A percentile compares a stretch with the other conserved stretches of the same genome.
phyloP scores from a whole-genome alignment of 306 rosid genomes.

The Malus orientalis region DNA sequence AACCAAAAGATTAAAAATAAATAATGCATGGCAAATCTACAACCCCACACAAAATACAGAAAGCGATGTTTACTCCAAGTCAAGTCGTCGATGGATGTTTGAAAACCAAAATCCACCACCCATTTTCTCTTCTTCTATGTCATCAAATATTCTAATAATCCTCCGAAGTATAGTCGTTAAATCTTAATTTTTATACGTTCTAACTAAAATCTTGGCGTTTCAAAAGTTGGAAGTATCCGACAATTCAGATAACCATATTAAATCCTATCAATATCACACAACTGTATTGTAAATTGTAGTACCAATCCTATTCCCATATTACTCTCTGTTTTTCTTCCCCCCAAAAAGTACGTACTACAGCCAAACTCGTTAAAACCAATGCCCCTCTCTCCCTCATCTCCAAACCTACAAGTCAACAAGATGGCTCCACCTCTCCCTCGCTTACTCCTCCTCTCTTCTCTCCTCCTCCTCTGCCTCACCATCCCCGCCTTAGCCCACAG shows the following conservation, averaged over 20 bases:
- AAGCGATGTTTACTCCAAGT: not conserved
- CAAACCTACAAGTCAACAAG: not conserved
- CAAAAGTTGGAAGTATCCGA: too few relatives aligned
- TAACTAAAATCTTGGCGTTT: too few relatives aligned
- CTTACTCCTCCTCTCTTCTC: not conserved
- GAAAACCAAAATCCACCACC: not conserved
- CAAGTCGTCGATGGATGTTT: not conserved
- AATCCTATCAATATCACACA: too few relatives aligned
- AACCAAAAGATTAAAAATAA: not conserved
- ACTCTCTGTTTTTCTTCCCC: not conserved
- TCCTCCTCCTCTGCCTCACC: conserved; percentile 24
- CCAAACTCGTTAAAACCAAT: not conserved
- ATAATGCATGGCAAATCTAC: not conserved
- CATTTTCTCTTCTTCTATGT: not conserved
- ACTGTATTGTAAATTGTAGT: not conserved
- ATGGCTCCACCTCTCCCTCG: not conserved
- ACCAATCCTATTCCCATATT: not conserved
- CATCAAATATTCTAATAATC: too few relatives aligned
- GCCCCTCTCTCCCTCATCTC: not conserved
- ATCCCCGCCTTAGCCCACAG: conserved; percentile 39
- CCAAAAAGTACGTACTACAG: not conserved
- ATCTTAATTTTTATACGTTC: too few relatives aligned
- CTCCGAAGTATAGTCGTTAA: too few relatives aligned
- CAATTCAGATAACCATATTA: too few relatives aligned
- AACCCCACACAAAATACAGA: not conserved